Percentiles rank a stretch among this genome's conserved stretches.
Evolutionary conservation across 2,329 filamentous ascomycete species (phyloP).

Genomic region (Septoria petroselini): DNA sequence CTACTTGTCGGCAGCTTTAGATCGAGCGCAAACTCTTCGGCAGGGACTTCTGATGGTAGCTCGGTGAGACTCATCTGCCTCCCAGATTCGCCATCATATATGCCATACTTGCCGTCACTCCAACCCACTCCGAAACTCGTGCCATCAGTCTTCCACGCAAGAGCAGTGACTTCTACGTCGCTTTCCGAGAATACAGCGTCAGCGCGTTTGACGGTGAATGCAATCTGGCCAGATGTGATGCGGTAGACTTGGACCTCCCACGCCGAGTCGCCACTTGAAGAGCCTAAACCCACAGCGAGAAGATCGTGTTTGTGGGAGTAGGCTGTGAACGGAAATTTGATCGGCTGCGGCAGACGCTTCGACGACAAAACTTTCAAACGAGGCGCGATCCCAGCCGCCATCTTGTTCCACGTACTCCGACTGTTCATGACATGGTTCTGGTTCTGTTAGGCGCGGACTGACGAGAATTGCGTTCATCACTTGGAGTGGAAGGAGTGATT

Average conservation of each 20-base stretch:
- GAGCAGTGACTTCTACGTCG: constrained; percentile 35
- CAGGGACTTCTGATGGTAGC: constrained; percentile 4
- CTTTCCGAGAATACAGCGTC: constrained; percentile 24
- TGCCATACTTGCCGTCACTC: constrained; percentile 64
- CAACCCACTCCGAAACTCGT: constrained; percentile 69
- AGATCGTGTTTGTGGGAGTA: constrained; percentile 86
- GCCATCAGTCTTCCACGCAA: constrained; percentile 50
- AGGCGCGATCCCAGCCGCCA: not conserved
- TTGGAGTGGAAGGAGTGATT: not conserved
- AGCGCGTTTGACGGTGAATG: constrained; percentile 53
- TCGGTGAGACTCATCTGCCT: constrained; percentile 20
- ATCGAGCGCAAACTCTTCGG: constrained; percentile 15
- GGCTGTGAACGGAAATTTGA: constrained; percentile 59
- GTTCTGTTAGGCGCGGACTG: not conserved
- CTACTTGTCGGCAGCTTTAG: constrained; percentile 5
- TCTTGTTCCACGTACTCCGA: not conserved
- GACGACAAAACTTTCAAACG: constrained; percentile 44
- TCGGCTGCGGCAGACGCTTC: constrained; percentile 55
- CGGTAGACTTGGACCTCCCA: constrained; percentile 73
- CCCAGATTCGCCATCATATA: constrained; percentile 41
- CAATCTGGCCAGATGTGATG: constrained; percentile 71
- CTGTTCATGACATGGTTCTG: not conserved
- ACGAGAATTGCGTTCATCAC: not conserved
- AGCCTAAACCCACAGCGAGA: constrained; percentile 59
- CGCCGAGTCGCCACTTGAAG: constrained; percentile 40